Evolutionary conservation across 441 rosid species (phyloP), one percentile per base, ranked within the genome.

Genomic region (Daphne laureola): DNA sequence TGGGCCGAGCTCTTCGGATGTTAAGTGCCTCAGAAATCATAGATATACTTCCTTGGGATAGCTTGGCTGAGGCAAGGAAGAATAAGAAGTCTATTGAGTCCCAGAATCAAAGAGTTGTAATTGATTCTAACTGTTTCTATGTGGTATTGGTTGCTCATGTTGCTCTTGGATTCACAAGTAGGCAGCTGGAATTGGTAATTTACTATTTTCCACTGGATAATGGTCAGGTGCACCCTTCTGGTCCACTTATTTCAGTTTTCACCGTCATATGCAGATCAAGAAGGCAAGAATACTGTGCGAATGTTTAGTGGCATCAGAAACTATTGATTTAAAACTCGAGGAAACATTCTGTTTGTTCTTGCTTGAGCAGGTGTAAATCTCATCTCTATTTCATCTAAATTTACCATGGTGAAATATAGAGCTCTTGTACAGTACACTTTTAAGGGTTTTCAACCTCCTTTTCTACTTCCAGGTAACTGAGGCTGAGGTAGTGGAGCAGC

Each of bases 41-140:
- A 67, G 88, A 82, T 67, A 92, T 92, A 66, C 83, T 88, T 73
- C 84, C 88, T 40, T 92, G 98, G 98, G 87, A 81, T 54, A 77
- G 69, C 53, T 68, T 92, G 70, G 92, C 92, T 46, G 61, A 64
- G 21, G 58, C 69, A 52, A 69, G 96, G 63, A 92, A 82, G 78
- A 92, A 80, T 70, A 92, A 88, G 72, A 92, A 92, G 65, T 92
- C 92, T 61, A 73, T 88, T 14, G 96, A 86, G 72, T 92, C 96
- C 57, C 96, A 92, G 62, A 88, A 82, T 77, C 98, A 92, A 55
- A 82, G 94, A 71, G 83, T 69, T 59, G 85, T 88, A 31, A 78
- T 92, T 62, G 92, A 92, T 72, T 92, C 76, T 64, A 68, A 70
- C 42, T 77, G 95, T 67, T 92, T 86, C 73, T 84, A 86, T 54